These are phyloP conservation scores for Leccinum subgranulosum DNA, from an alignment of 768 basidiomycete species.

Conservation along the genomic window DNA sequence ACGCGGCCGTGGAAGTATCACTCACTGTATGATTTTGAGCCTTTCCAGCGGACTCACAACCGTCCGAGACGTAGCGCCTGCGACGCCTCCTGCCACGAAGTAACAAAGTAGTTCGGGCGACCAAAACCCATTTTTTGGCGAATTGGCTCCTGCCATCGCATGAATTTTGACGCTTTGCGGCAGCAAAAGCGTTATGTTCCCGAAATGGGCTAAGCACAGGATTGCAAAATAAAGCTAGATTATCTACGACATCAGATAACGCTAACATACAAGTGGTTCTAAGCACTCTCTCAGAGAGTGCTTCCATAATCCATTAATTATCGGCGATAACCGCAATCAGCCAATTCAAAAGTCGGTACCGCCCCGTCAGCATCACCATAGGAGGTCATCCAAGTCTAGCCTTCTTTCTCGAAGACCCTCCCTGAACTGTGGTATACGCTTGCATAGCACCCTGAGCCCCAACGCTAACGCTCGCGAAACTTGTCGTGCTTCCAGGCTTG, in stretches of 20 bases:
- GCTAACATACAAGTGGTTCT: background rate
- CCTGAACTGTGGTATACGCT: constrained; percentile 30
- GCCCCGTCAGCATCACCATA: background rate
- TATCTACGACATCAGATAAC: background rate
- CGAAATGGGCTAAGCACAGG: constrained; percentile 10
- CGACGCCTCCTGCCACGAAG: constrained; percentile 53
- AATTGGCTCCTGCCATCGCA: constrained; percentile 24
- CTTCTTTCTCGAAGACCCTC: constrained; percentile 54
- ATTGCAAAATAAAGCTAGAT: background rate
- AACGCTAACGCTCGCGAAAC: constrained; percentile 62
- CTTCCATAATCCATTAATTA: background rate
- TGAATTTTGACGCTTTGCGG: constrained; percentile 1
- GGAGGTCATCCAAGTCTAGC: constrained; percentile 45
- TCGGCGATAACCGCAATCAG: background rate
- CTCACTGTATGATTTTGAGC: constrained; percentile 95
- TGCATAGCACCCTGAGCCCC: constrained; percentile 38
- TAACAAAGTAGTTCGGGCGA: constrained; percentile 38
- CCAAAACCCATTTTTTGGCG: constrained; percentile 29
- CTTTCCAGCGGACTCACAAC: constrained; percentile 91
- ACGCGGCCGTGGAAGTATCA: constrained; percentile 8
- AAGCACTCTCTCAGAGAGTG: background rate
- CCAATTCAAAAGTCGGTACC: background rate
- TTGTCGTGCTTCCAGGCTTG: constrained; percentile 58
- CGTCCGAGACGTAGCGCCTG: constrained; percentile 74
- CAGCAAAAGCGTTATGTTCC: background rate